Conservation (phyloP, 163 green algal genomes). For the Prototheca stagnorum region DNA sequence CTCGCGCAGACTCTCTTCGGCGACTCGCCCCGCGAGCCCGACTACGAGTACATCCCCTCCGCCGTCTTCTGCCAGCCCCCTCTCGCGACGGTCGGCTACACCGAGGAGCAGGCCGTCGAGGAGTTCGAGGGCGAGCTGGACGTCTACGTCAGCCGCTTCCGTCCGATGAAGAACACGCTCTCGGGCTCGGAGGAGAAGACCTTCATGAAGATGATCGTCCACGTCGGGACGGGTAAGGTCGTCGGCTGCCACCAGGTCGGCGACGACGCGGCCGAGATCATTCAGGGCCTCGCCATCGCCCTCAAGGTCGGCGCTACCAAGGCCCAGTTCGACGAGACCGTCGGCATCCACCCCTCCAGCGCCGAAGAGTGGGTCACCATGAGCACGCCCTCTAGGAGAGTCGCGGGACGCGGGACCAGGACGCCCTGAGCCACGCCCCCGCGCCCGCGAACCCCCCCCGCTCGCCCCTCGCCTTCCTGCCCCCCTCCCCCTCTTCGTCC, state of each 20-base stretch:
- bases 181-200: slow-evolving; percentile 29
- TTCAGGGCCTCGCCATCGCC: slow-evolving; percentile 79
- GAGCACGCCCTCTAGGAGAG: slow-evolving; percentile 29
- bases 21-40: slow-evolving; percentile 48
- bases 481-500: not conserved
- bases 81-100: slow-evolving; percentile 68
- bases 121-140: slow-evolving; percentile 51
- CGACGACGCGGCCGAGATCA: slow-evolving; percentile 74
- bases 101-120: slow-evolving; percentile 58
- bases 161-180: slow-evolving; percentile 81
- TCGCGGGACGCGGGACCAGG: not conserved
- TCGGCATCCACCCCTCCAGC: slow-evolving; percentile 78
- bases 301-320: slow-evolving; percentile 82
- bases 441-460: too few relatives aligned
- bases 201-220: slow-evolving; percentile 56
- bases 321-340: slow-evolving; percentile 62
- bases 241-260: slow-evolving; percentile 87
- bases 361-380: slow-evolving; percentile 92
- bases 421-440: too few relatives aligned
- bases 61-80: slow-evolving; percentile 46
- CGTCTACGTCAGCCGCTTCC: slow-evolving; percentile 71
- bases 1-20: slow-evolving; percentile 67
- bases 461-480: not conserved
- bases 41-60: slow-evolving; percentile 45
- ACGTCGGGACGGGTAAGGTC: slow-evolving; percentile 33